Base-by-base conservation (phyloP, 164 flowering plant genomes). In the Vitis amurensis region DNA sequence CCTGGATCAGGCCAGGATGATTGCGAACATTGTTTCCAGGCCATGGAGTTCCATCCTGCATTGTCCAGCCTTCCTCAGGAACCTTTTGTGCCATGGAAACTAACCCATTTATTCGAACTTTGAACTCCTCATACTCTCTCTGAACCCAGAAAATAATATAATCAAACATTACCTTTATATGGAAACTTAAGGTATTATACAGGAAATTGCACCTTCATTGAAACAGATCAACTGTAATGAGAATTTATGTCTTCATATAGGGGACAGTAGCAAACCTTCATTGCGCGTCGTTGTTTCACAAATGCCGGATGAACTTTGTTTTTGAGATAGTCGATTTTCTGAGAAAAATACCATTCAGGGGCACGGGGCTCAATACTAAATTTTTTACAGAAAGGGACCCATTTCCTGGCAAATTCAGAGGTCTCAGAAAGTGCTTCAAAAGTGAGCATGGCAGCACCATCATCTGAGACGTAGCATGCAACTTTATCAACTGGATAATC, bases 1-100 rank as follows among this genome's bases (percentile, higher is more conserved):
- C 87, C 87, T 86, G 89, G 50, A 87, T 87, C 90, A 87, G 85
- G 64, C 90, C 90, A 44, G 88, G 90, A 71, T 87, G 88, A 74
- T 87, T 88, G 30, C 85, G 71, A n/a, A 78, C 80, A 69, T 81
- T 86, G 69, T 86, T 86, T 50, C 88, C 90, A 16, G 90, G 88
- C 90, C 89, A 84, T 44, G 87, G 84, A 58, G 87, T 82, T 16
- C 89, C 89, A 80, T 86, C 89, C 73, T 83, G 89, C 89, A 83
- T 85, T 55, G 83, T 68, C 88, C 88, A 85, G 7, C 44, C 44
- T 37, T 37, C 44, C 44, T 37, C 44, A 37, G 44, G 44, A 37
- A 37, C 44, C 44, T 85, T 85, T 60, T 71, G 72, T 59, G 89
- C 86, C 37, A 63, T 82, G 15, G 88, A 81, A 64, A 86, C 90